Base-by-base conservation (phyloP, 1,139 yeast species). In the Candida sanyaensis region DNA sequence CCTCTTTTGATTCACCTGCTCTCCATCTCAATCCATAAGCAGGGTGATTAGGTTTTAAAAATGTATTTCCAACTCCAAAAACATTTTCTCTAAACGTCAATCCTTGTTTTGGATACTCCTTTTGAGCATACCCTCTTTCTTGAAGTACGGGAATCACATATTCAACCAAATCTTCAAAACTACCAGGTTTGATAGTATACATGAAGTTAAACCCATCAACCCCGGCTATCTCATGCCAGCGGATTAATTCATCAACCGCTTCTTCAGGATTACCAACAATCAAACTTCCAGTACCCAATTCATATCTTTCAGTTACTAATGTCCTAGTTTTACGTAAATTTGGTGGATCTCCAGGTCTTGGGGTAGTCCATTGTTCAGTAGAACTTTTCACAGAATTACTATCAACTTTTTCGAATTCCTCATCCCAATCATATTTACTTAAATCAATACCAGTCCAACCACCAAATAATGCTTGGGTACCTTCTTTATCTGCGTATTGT, bases 11-110 rank as follows among this genome's bases (percentile, higher is more conserved):
- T 47, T 64, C 70, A 23, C 65, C 68, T n/a, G 67, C 64, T 38
- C 57, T 58, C 77, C 77, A 71, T 57, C 71, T 66, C 37, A 71
- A 55, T 1, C 55, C 57, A 51, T 69, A 52, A 6, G 76, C 75
- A 9, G 72, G 72, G 48, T 71, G 76, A 53, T 55, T 48, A 6
- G 54, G 53, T 29, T 42, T 45, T 21, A 59, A 48, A 47, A 43
- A 60, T 8, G 51, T 50, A 4, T 60, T 48, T 11, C 54, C 59
- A 3, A 49, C 44, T 6, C 63, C 64, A 44, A 57, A 60, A 3
- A 60, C 21, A 36, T 58, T 57, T 42, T 60, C 64, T 43, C 64
- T 53, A 46, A 53, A 59, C 5, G 63, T 57, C n/a, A 57, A 41
- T 6, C 54, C 51, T 26, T 56, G 58, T 32, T 57, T 56, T 4